Base-by-base conservation (phyloP, 495 filamentous ascomycete species). In the Hypoxylon crocopeplum region DNA sequence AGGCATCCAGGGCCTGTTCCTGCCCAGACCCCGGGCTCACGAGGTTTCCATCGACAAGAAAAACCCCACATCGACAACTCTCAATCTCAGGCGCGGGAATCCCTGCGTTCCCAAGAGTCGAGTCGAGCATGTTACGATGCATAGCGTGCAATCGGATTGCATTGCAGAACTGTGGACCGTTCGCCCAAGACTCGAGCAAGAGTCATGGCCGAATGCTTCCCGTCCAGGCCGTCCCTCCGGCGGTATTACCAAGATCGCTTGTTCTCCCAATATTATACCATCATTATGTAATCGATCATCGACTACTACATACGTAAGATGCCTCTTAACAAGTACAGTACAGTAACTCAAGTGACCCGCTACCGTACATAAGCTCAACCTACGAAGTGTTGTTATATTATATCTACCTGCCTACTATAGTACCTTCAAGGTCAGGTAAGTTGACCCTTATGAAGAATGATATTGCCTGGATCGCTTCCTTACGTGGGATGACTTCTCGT, bases 51-150 rank as follows among this genome's bases (percentile, higher is more conserved):
- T 59, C 27, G 40, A n/a, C n/a, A 46, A 22, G 13, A 41, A 41
- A 32, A n/a, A 32, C 33, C 20, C 48, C 39, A 49, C 51, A 49
- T 54, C 50, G 38, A 30, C 38, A 25, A 21, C 19, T 41, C 33
- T 52, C 45, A 51, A 51, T 39, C 37, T 42, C 21, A 55, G 16
- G 16, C 48, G 7, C 25, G 48, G 41, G 24, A 45, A 64, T 64
- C 60, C 60, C 48, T 64, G 60, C 32, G 54, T 45, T 54, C 37
- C 38, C 32, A 54, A 50, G 38, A 58, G 60, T 56, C 60, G 54
- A 64, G 47, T 49, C 22, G 32, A 38, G 34, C 34, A 49, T 38
- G 33, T 19, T 62, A 40, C 48, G 45, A 54, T 45, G 42, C 54
- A 58, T 53, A 58, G 53, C 21, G 21, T 57, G 52, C 33, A 56